Evolutionary conservation across 345 rosid species (phyloP).

Genomic region (Turnera subulata): DNA sequence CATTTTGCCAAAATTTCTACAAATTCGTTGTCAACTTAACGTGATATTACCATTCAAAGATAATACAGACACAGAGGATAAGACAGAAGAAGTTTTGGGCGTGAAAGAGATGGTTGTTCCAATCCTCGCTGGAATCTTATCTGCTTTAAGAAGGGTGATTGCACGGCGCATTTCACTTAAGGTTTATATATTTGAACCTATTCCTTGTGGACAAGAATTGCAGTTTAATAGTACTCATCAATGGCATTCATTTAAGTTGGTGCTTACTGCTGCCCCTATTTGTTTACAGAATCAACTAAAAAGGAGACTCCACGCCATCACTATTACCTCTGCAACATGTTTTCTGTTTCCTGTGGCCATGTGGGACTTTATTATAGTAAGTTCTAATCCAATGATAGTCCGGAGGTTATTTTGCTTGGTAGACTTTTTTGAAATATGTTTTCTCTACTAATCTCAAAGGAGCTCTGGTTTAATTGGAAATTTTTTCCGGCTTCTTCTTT

Average conservation of each 20-base stretch:
- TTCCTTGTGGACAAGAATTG: not conserved
- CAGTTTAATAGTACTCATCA: too few relatives aligned
- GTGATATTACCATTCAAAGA: conserved; percentile 55
- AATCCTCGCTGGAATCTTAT: conserved; percentile 87
- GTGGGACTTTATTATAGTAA: conserved; percentile 93
- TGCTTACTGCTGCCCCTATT: conserved; percentile 1
- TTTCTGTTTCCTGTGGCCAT: conserved; percentile 94
- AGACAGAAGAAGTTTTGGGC: conserved; percentile 55
- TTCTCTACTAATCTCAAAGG: conserved; percentile 6
- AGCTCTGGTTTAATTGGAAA: conserved; percentile 17
- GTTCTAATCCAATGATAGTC: conserved; percentile 21
- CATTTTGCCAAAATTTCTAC: conserved; percentile 1
- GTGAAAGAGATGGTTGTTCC: conserved; percentile 75
- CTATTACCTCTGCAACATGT: conserved; percentile 81
- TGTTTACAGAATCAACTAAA: conserved; percentile 72
- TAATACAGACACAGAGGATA: conserved; percentile 35
- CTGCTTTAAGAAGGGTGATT: conserved; percentile 89
- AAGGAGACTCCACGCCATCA: conserved; percentile 87
- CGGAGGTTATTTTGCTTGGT: not conserved
- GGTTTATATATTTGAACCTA: conserved; percentile 47
- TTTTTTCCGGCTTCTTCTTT: conserved; percentile 8
- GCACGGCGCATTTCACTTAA: conserved; percentile 92
- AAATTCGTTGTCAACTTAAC: conserved; percentile 51
- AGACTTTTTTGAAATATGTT: conserved; percentile 5
- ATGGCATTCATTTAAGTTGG: not conserved